These are phyloP conservation scores for Elsinoe arachidis DNA, from an alignment of 2,329 filamentous ascomycete genomes.

Conservation along the genomic window DNA sequence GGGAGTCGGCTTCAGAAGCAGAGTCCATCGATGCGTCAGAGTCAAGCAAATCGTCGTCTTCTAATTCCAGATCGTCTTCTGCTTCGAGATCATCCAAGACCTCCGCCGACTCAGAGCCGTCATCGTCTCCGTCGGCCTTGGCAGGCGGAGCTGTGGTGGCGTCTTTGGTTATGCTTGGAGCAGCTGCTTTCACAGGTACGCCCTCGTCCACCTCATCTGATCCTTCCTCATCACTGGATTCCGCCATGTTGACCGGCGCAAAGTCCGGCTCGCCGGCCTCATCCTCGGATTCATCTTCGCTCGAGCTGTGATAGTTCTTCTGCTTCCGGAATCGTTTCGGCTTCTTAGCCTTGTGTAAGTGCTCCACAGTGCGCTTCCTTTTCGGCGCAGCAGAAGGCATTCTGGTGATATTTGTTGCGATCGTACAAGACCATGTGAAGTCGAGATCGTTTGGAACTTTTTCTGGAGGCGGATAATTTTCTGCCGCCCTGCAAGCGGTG, in stretches of 20 bases:
- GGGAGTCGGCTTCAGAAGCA: conserved; percentile 16
- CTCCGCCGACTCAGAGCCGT: conserved; percentile 24
- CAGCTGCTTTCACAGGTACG: conserved; percentile 8
- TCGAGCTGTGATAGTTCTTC: conserved; percentile 55
- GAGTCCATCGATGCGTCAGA: conserved; percentile 22
- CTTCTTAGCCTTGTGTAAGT: conserved; percentile 32
- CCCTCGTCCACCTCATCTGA: conserved; percentile 22
- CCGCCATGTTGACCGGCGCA: conserved; percentile 42
- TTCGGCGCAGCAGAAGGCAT: conserved; percentile 11
- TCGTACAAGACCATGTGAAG: neutral
- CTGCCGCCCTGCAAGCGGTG: conserved; percentile 1
- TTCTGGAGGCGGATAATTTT: conserved; percentile 11
- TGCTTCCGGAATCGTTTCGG: conserved; percentile 56
- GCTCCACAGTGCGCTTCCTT: conserved; percentile 8
- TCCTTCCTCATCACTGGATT: conserved; percentile 32
- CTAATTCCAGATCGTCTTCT: conserved; percentile 31
- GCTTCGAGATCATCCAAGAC: conserved; percentile 30
- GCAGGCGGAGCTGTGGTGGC: conserved; percentile 18
- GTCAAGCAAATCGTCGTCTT: conserved; percentile 25
- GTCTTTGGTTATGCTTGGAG: conserved; percentile 21
- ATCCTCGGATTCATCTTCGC: conserved; percentile 43
- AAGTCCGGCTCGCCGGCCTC: conserved; percentile 35
- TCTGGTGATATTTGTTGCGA: neutral
- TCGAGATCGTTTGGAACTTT: neutral
- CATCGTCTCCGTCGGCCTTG: conserved; percentile 23